Conservation (phyloP, 2,329 filamentous ascomycete genomes). For the Fusarium sp. region DNA sequence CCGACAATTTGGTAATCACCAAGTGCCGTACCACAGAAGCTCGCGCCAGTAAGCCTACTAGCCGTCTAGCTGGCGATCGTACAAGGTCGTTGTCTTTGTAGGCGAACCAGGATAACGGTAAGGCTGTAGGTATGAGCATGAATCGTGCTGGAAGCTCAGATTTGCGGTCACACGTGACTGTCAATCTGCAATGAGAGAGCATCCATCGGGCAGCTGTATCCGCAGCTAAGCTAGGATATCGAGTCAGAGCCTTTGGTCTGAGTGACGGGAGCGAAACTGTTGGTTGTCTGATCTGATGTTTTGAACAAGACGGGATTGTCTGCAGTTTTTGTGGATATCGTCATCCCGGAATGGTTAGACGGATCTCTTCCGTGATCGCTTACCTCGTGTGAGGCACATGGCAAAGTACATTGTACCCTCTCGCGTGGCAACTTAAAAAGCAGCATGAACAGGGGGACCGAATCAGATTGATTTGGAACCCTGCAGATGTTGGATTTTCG, state of each 20-base stretch:
- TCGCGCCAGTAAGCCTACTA: not conserved
- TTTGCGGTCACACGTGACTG: not conserved
- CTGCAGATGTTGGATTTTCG: constrained; percentile 13
- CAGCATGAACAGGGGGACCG: constrained; percentile 19
- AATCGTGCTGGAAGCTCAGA: not conserved
- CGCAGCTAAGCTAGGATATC: not conserved
- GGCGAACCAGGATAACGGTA: constrained; percentile 6
- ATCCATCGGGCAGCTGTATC: not conserved
- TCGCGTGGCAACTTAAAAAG: constrained; percentile 10
- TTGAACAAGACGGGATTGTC: constrained; percentile 1
- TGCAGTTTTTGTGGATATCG: constrained; percentile 28
- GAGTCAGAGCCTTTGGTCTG: not conserved
- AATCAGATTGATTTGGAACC: constrained; percentile 18
- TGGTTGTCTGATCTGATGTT: constrained; percentile 8
- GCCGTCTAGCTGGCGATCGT: constrained; percentile 5
- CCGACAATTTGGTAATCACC: constrained; percentile 5
- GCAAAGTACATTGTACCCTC: constrained; percentile 40
- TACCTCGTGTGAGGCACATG: constrained; percentile 37
- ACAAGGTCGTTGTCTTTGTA: constrained; percentile 1
- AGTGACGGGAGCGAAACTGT: not conserved
- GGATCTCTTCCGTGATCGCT: constrained; percentile 36
- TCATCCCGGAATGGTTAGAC: constrained; percentile 34
- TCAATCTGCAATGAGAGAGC: not conserved
- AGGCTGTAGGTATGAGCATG: constrained; percentile 16
- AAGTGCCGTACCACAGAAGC: constrained; percentile 24